These are phyloP conservation scores for Colletotrichum musae DNA, from an alignment of 2,329 filamentous ascomycete species.

Conservation along the genomic window DNA sequence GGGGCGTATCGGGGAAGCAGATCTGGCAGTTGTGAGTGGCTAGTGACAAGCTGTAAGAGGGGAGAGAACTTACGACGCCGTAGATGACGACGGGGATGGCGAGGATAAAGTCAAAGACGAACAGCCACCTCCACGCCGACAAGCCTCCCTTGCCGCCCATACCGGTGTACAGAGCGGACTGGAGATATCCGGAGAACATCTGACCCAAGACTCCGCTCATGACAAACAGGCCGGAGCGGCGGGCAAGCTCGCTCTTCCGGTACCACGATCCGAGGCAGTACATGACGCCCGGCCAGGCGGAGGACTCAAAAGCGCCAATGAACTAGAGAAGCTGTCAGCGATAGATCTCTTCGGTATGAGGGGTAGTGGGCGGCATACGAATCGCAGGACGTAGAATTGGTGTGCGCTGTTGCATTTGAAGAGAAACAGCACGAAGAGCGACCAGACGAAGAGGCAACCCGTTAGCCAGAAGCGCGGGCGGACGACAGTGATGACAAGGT, in stretches of 20 bases:
- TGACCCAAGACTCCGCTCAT: slow-evolving; percentile 67
- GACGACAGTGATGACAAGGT: slow-evolving; percentile 60
- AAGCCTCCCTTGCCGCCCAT: slow-evolving; percentile 53
- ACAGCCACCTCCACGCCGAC: slow-evolving; percentile 55
- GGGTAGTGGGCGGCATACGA: slow-evolving; percentile 43
- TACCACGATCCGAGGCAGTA: slow-evolving; percentile 73
- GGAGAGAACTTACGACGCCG: slow-evolving; percentile 44
- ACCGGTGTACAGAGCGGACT: slow-evolving; percentile 49
- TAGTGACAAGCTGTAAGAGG: background rate
- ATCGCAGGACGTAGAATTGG: slow-evolving; percentile 63
- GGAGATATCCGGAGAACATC: slow-evolving; percentile 55
- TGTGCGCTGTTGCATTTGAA: slow-evolving; percentile 55
- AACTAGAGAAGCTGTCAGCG: slow-evolving; percentile 44
- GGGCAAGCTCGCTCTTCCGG: slow-evolving; percentile 69
- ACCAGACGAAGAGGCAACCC: slow-evolving; percentile 54
- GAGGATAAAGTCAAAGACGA: slow-evolving; percentile 55
- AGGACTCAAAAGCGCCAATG: slow-evolving; percentile 68
- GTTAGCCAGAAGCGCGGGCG: slow-evolving; percentile 60
- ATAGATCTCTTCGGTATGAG: too few relatives aligned
- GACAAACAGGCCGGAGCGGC: slow-evolving; percentile 70
- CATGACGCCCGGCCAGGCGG: slow-evolving; percentile 69
- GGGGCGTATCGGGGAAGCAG: slow-evolving; percentile 59
- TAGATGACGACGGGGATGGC: slow-evolving; percentile 55
- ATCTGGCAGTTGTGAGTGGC: slow-evolving; percentile 3
- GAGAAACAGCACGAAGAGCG: slow-evolving; percentile 56